Conservation (phyloP, 2,329 filamentous ascomycete species). For the Delphinella strobiligena region DNA sequence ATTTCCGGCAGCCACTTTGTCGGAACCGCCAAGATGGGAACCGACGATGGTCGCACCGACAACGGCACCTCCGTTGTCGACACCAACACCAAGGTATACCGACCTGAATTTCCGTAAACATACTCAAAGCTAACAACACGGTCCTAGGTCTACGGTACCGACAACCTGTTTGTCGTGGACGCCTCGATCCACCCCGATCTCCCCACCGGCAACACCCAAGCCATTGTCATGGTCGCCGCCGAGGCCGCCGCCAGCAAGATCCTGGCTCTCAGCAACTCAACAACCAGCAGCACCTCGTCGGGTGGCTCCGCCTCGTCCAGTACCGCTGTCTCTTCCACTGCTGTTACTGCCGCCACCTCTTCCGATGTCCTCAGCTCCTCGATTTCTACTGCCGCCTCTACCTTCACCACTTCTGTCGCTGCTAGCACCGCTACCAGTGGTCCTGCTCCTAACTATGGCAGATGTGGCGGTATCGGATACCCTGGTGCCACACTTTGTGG, state of each 20-base stretch:
- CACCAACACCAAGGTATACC: constrained; percentile 45
- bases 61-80: constrained; percentile 50
- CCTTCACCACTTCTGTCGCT: constrained; percentile 19
- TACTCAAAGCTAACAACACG: too few relatives aligned
- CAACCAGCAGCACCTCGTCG: too few relatives aligned
- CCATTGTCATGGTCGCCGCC: constrained; percentile 49
- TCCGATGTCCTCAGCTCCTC: constrained; percentile 1
- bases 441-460: constrained; percentile 15
- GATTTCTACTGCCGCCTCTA: constrained; percentile 13
- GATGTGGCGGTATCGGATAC: constrained; percentile 24
- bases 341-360: not conserved
- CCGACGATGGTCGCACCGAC: constrained; percentile 39
- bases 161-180: constrained; percentile 38
- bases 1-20: constrained; percentile 23
- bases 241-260: constrained; percentile 44
- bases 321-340: not conserved
- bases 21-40: constrained; percentile 50
- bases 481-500: constrained; percentile 22
- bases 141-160: constrained; percentile 39
- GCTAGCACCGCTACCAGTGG: constrained; percentile 8
- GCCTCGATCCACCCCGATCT: constrained; percentile 55
- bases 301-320: not conserved
- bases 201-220: constrained; percentile 53
- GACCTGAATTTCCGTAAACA: too few relatives aligned
- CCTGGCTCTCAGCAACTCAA: constrained; percentile 1